A percentile compares a stretch with the other conserved stretches of the same genome.
Conservation (phyloP, 2,329 filamentous ascomycete genomes). For the Colletotrichum endophyticum region DNA sequence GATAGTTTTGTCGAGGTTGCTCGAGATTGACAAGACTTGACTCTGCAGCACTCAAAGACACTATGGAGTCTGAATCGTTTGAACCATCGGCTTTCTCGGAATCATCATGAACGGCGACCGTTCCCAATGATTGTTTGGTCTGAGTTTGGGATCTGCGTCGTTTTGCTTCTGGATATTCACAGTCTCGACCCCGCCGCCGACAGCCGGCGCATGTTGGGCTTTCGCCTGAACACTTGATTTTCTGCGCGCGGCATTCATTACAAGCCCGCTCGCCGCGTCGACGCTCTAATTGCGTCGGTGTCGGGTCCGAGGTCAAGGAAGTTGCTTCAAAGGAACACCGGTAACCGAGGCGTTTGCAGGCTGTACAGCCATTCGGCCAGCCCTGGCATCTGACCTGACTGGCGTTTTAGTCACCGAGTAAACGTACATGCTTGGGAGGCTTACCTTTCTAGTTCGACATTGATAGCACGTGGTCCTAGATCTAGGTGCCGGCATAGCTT, state of each 20-base stretch:
- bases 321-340: background rate
- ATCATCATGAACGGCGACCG: background rate
- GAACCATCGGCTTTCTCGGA: background rate
- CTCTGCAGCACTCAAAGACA: background rate
- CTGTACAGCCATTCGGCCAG: background rate
- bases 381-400: background rate
- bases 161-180: background rate
- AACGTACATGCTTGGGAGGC: background rate
- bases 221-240: background rate
- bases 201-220: background rate
- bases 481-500: background rate
- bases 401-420: background rate
- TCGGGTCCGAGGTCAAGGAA: background rate
- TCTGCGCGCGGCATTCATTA: background rate
- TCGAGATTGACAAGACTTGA: background rate
- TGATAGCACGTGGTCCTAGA: background rate
- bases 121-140: background rate
- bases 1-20: background rate
- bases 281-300: background rate
- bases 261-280: background rate
- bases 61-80: background rate
- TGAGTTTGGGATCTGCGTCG: background rate
- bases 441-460: background rate
- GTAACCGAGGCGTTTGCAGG: background rate
- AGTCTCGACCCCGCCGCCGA: background rate